Evolutionary conservation across 1,284 basidiomycete species (phyloP).

Genomic region (Fomitopsis schrenkii): DNA sequence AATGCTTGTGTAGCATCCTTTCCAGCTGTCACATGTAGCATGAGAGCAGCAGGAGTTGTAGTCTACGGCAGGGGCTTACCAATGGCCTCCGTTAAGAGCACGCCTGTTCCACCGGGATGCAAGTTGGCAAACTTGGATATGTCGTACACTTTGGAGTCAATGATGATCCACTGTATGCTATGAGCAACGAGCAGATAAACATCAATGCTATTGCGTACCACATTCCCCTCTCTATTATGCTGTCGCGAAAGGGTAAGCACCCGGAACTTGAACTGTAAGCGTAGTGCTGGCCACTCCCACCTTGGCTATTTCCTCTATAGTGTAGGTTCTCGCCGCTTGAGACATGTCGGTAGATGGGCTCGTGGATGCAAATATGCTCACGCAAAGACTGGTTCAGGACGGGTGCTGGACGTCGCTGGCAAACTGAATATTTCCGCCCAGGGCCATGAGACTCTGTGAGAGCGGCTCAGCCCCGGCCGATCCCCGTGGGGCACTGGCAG

Average conservation of each 20-base stretch:
- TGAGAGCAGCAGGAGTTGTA: background rate
- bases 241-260: background rate
- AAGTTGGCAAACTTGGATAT: constrained; percentile 73
- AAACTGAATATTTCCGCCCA: too few relatives aligned
- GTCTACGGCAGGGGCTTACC: background rate
- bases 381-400: too few relatives aligned
- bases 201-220: background rate
- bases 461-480: too few relatives aligned
- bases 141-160: constrained; percentile 83
- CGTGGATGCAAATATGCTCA: too few relatives aligned
- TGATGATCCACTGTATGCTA: constrained; percentile 67
- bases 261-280: background rate
- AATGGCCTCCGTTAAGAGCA: constrained; percentile 28
- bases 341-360: background rate
- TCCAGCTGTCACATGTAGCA: constrained; percentile 38
- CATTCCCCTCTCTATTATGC: constrained; percentile 10
- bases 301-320: constrained; percentile 42
- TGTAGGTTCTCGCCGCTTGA: background rate
- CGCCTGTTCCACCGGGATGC: constrained; percentile 80
- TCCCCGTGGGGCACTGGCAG: background rate
- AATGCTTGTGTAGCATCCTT: constrained; percentile 88
- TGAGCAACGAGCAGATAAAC: background rate
- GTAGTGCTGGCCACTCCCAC: background rate
- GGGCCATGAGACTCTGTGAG: too few relatives aligned
- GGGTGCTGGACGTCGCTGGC: too few relatives aligned